phyloP scores from a whole-genome alignment of 768 basidiomycete genomes.

The Auriscalpium vulgare region DNA sequence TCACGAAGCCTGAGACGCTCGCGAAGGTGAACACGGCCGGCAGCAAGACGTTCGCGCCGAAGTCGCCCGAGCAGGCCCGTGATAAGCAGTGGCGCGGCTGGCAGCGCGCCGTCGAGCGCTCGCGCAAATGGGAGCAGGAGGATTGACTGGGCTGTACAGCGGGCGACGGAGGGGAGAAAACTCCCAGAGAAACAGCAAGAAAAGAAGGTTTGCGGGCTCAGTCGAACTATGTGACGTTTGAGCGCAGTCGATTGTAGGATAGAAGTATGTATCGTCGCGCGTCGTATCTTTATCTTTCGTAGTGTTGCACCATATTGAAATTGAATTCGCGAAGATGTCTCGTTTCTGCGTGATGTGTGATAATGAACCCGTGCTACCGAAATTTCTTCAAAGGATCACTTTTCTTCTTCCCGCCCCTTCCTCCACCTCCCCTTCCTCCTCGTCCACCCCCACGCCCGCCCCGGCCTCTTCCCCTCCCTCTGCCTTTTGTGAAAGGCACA shows the following conservation, averaged over 20 bases:
- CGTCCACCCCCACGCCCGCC: conserved; percentile 45
- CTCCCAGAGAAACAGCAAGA: neutral
- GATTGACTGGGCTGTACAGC: conserved; percentile 5
- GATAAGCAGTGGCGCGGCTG: conserved; percentile 69
- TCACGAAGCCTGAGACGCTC: conserved; percentile 76
- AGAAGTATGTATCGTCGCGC: neutral
- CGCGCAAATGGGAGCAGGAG: conserved; percentile 68
- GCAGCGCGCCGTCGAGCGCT: conserved; percentile 83
- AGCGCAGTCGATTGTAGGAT: neutral
- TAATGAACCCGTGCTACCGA: neutral
- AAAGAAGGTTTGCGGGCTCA: neutral
- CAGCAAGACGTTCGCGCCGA: conserved; percentile 60
- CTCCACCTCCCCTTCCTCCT: conserved; percentile 32
- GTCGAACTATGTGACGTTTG: neutral
- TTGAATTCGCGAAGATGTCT: neutral
- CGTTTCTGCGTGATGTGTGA: neutral
- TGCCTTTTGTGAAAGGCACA: conserved; percentile 64
- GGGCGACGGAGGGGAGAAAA: neutral
- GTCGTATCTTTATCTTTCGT: neutral
- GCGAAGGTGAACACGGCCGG: conserved; percentile 82
- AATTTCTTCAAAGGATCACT: conserved; percentile 81
- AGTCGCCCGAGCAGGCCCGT: conserved; percentile 42
- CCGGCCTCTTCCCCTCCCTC: conserved; percentile 35
- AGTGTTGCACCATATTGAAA: too few relatives aligned
- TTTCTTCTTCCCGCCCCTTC: conserved; percentile 55